Conservation (phyloP, 2,329 filamentous ascomycete species). For the Fusarium paranaense region DNA sequence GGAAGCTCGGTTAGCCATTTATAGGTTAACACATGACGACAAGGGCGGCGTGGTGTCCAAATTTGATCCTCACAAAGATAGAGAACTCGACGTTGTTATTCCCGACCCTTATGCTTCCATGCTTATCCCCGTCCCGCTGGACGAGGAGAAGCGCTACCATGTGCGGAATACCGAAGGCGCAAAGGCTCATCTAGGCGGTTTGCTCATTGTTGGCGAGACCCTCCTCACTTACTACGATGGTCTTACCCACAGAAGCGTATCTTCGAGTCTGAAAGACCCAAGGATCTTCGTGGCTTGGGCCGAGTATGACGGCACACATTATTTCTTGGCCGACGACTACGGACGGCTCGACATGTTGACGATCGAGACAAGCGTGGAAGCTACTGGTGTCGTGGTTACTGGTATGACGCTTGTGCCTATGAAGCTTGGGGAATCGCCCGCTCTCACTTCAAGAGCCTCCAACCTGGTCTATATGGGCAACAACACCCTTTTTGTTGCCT, state of each 20-base stretch:
- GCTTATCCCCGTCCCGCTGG: constrained; percentile 71
- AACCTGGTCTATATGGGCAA: constrained; percentile 81
- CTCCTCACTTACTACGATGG: constrained; percentile 88
- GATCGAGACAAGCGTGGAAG: constrained; percentile 74
- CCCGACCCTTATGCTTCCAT: constrained; percentile 68
- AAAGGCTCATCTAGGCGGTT: constrained; percentile 73
- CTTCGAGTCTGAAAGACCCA: constrained; percentile 75
- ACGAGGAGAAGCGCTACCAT: constrained; percentile 70
- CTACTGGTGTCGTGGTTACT: constrained; percentile 74
- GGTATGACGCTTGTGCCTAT: constrained; percentile 74
- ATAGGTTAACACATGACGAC: constrained; percentile 69
- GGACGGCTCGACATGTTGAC: constrained; percentile 87
- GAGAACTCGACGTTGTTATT: constrained; percentile 65
- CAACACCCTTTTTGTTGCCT: constrained; percentile 85
- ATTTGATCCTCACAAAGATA: constrained; percentile 67
- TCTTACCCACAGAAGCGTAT: constrained; percentile 74
- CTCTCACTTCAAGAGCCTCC: constrained; percentile 77
- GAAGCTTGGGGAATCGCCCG: constrained; percentile 42
- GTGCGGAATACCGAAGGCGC: constrained; percentile 65
- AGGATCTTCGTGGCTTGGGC: constrained; percentile 95
- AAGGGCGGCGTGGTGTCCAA: constrained; percentile 64
- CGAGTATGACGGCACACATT: constrained; percentile 82
- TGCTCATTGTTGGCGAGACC: constrained; percentile 83
- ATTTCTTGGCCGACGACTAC: constrained; percentile 93
- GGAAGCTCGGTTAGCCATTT: constrained; percentile 68